These are phyloP conservation scores for Coemansia sp. DNA, from an alignment of 192 early-diverging fungal species.

Conservation along the genomic window DNA sequence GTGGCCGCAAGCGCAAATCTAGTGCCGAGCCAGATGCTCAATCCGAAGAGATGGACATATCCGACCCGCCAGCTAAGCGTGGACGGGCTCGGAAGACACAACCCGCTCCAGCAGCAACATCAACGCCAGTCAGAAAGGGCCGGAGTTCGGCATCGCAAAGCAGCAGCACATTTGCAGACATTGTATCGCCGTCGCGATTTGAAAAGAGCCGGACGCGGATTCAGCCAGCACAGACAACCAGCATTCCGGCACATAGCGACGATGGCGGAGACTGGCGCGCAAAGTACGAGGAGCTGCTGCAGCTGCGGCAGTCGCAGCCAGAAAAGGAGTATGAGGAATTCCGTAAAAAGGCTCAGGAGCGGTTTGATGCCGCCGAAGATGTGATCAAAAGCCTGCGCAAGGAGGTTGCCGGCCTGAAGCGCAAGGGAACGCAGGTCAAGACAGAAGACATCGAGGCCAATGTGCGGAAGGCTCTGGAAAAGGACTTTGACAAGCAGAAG, in stretches of 20 bases:
- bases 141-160: not conserved
- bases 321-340: constrained; percentile 40
- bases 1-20: constrained; percentile 35
- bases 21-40: not conserved
- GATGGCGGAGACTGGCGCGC: constrained; percentile 34
- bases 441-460: not conserved
- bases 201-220: constrained; percentile 29
- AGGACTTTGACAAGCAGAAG: constrained; percentile 40
- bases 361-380: constrained; percentile 36
- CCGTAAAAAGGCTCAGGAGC: constrained; percentile 28
- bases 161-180: constrained; percentile 24
- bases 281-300: constrained; percentile 48
- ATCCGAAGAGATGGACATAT: not conserved
- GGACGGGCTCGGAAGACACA: constrained; percentile 12
- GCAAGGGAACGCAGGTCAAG: constrained; percentile 4
- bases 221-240: constrained; percentile 2
- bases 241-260: not conserved
- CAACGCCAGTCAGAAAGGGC: not conserved
- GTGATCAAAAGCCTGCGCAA: constrained; percentile 36
- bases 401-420: constrained; percentile 27
- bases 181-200: constrained; percentile 45
- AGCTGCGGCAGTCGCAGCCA: constrained; percentile 34
- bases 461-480: constrained; percentile 16
- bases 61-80: constrained; percentile 19
- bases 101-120: not conserved